Evolutionary conservation across 1,284 basidiomycete species (phyloP), one percentile per base, ranked within the genome.

Genomic region (Malassezia obtusa): DNA sequence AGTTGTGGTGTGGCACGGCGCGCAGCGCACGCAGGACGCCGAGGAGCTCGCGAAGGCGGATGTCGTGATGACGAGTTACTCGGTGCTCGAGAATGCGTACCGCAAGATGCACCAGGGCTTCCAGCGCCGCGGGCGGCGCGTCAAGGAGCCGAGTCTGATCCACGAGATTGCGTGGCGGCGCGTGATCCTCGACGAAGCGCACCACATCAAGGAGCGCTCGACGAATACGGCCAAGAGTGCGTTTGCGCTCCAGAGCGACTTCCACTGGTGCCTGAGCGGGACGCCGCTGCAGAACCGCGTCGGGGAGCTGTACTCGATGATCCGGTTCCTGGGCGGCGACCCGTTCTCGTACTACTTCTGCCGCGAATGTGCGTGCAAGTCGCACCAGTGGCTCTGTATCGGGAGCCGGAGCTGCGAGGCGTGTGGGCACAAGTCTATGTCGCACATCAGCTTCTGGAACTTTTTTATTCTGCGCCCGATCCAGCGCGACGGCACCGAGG

Each of bases 171-270:
- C 85, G 53, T 99, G 94, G 94, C 98, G 95, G 77, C 80, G 94
- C 53, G 85, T 98, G 24, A 91, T 98, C 10, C 81, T 99, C 10
- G 94, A 99, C 73, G 94, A 99, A 77, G 94, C 94, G 21, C 94
- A 99, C 76, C 95, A 94, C 73, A 98, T 75, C 59, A 77, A 77
- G 74, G 92, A 98, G 73, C 82, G 94, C 14, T 77, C 83, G 1
- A 92, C 89, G 1, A 96, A 95, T 71, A 96, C 92, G 0, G 91
- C 94, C 2, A 96, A 95, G 75, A 90, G 89, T 10, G 82, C 89
- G 0, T 99, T 98, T 71, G 87, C 89, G 47, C 78, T 98, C 4
- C 76, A 85, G 47, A 83, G 85, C 51, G 81, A 82, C 55, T 89
- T 83, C 64, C 83, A 83, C 59, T 99, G 94, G 94, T 98, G 94